A percentile compares a stretch with the other conserved stretches of the same genome.
These are phyloP conservation scores for Pachysolen tannophilus DNA, from an alignment of 805 yeast species.

Conservation along the genomic window DNA sequence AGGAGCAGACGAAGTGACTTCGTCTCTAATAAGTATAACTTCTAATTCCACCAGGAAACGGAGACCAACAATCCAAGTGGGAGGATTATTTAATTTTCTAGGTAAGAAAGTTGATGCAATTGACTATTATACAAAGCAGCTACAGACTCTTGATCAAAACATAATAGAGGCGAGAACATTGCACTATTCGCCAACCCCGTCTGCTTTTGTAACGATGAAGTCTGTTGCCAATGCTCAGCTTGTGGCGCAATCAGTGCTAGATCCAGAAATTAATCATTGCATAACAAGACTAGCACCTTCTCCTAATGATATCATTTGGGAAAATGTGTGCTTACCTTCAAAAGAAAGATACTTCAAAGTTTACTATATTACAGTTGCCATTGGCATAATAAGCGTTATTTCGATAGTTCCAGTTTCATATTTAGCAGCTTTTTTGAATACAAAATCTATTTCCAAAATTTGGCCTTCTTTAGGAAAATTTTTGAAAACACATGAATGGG, in stretches of 20 bases:
- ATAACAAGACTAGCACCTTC: conserved; percentile 89
- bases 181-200: conserved; percentile 31
- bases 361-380: conserved; percentile 26
- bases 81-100: conserved; percentile 15
- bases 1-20: no score
- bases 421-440: conserved; percentile 47
- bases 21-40: conserved; percentile 1
- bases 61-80: conserved; percentile 16
- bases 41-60: conserved; percentile 6
- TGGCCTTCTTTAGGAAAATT: conserved; percentile 55
- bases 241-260: conserved; percentile 92
- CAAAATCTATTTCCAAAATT: conserved; percentile 44
- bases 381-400: conserved; percentile 40
- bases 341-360: conserved; percentile 26
- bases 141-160: conserved; percentile 29
- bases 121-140: conserved; percentile 22
- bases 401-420: conserved; percentile 49
- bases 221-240: conserved; percentile 93
- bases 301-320: conserved; percentile 92
- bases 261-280: conserved; percentile 78
- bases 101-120: conserved; percentile 26
- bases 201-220: conserved; percentile 84
- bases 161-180: conserved; percentile 26
- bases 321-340: conserved; percentile 35
- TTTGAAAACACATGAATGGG: conserved; percentile 40